These are phyloP conservation scores for Carallia brachiata DNA, from an alignment of 345 rosid species.

Conservation along the genomic window DNA sequence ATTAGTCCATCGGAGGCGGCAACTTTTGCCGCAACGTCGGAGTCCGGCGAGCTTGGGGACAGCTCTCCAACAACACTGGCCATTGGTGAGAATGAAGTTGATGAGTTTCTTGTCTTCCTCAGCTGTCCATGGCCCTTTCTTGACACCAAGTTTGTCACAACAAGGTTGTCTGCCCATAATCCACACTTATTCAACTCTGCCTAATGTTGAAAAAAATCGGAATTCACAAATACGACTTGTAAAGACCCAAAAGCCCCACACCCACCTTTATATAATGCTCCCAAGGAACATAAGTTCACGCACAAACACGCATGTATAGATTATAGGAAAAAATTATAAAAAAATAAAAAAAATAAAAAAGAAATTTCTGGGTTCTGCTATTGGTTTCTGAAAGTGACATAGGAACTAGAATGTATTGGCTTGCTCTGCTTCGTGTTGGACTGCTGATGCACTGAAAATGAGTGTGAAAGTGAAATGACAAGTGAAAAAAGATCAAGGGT, in stretches of 20 bases:
- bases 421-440: slow-evolving; percentile 31
- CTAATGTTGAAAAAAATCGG: background rate
- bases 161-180: slow-evolving; percentile 41
- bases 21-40: slow-evolving; percentile 82
- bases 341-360: background rate
- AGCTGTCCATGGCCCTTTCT: slow-evolving; percentile 46
- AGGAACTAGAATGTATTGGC: slow-evolving; percentile 40
- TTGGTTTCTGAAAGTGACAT: slow-evolving; percentile 40
- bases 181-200: background rate
- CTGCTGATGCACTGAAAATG: slow-evolving; percentile 12
- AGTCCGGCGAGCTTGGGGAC: slow-evolving; percentile 46
- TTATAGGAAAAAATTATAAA: slow-evolving; percentile 1
- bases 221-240: slow-evolving; percentile 26
- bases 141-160: slow-evolving; percentile 41
- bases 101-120: slow-evolving; percentile 42
- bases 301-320: background rate
- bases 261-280: slow-evolving; percentile 39
- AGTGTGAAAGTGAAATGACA: slow-evolving; percentile 34
- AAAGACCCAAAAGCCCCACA: slow-evolving; percentile 48
- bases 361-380: slow-evolving; percentile 45
- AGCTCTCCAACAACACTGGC: slow-evolving; percentile 44
- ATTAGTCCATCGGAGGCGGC: slow-evolving; percentile 90
- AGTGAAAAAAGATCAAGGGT: slow-evolving; percentile 29
- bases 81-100: slow-evolving; percentile 35
- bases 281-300: slow-evolving; percentile 4